Evolutionary conservation across 2,329 filamentous ascomycete genomes (phyloP).

Genomic region (Herpomyces periplanetae): DNA sequence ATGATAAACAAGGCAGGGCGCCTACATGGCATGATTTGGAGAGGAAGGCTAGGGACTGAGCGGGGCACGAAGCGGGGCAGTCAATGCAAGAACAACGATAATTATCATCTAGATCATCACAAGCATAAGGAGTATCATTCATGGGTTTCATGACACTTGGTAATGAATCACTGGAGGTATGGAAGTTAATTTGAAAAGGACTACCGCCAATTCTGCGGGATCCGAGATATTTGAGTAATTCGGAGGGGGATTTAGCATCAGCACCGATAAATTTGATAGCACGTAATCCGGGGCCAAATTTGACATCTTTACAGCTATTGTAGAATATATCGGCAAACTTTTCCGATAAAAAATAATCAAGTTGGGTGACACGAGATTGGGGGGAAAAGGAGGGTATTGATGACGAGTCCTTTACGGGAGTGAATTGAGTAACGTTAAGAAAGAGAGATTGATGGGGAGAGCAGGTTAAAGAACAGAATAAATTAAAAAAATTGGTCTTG

Average conservation of each 20-base stretch:
- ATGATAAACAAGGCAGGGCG: conserved; percentile 59
- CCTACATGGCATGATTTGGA: conserved; percentile 41
- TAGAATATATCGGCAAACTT: conserved; percentile 62
- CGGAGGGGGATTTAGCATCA: conserved; percentile 53
- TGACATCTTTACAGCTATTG: conserved; percentile 92
- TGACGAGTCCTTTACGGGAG: conserved; percentile 16
- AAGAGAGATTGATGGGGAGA: conserved; percentile 87
- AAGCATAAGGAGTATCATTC: conserved; percentile 35
- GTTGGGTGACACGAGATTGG: conserved; percentile 37
- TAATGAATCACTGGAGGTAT: conserved; percentile 14
- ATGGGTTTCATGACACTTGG: conserved; percentile 29
- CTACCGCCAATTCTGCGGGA: conserved; percentile 65
- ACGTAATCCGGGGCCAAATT: conserved; percentile 69
- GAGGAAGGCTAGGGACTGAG: conserved; percentile 31
- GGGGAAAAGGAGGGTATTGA: no score
- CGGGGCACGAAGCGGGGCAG: conserved; percentile 48
- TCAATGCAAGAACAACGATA: conserved; percentile 82
- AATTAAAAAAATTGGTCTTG: conserved; percentile 91
- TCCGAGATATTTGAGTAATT: conserved; percentile 62
- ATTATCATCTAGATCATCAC: conserved; percentile 49
- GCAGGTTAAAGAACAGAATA: conserved; percentile 93
- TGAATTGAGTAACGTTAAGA: conserved; percentile 48
- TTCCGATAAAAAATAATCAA: conserved; percentile 57
- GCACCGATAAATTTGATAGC: conserved; percentile 90
- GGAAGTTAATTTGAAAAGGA: conserved; percentile 94